Percentiles rank a stretch among this genome's conserved stretches.
Evolutionary conservation across 1,284 basidiomycete species (phyloP).

Genomic region (Leccinum angustisporum): DNA sequence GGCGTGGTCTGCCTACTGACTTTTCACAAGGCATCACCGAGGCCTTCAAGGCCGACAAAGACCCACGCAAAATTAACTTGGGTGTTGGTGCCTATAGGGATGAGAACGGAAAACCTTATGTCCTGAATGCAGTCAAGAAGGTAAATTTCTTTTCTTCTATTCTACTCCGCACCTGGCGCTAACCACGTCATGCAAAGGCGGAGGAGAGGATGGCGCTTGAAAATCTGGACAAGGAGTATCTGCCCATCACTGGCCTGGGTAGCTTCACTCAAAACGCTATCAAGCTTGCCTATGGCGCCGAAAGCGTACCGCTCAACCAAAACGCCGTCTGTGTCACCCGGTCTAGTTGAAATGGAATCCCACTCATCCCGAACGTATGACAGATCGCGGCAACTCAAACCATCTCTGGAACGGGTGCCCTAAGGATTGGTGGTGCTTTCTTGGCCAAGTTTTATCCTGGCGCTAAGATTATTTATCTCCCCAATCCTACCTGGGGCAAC

Average conservation of each 20-base stretch:
- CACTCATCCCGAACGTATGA: conserved; percentile 2
- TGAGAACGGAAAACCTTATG: conserved; percentile 92
- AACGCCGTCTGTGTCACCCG: conserved; percentile 60
- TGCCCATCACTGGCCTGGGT: conserved; percentile 91
- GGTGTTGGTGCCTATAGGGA: conserved; percentile 96
- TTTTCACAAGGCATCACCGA: conserved; percentile 72
- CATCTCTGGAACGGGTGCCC: conserved; percentile 97
- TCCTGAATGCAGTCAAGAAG: conserved; percentile 88
- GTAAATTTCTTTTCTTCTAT: conserved; percentile 37
- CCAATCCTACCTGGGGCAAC: conserved; percentile 97
- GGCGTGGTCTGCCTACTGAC: conserved; percentile 6
- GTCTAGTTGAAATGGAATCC: not conserved
- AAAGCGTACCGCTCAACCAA: conserved; percentile 74
- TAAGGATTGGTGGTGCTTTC: conserved; percentile 96
- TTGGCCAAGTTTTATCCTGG: conserved; percentile 88
- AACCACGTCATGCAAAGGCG: conserved; percentile 51
- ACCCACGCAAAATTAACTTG: conserved; percentile 93
- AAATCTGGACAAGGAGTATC: conserved; percentile 94
- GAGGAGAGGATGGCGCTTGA: conserved; percentile 71
- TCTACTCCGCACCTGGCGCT: conserved; percentile 1
- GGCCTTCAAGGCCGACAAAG: conserved; percentile 93
- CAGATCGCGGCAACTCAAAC: conserved; percentile 93
- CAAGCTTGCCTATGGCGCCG: conserved; percentile 88
- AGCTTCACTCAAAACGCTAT: conserved; percentile 90
- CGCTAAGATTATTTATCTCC: conserved; percentile 90